Evolutionary conservation across 78 protist genomes (phyloP).

Genomic region (Cyanophora paradoxa): DNA sequence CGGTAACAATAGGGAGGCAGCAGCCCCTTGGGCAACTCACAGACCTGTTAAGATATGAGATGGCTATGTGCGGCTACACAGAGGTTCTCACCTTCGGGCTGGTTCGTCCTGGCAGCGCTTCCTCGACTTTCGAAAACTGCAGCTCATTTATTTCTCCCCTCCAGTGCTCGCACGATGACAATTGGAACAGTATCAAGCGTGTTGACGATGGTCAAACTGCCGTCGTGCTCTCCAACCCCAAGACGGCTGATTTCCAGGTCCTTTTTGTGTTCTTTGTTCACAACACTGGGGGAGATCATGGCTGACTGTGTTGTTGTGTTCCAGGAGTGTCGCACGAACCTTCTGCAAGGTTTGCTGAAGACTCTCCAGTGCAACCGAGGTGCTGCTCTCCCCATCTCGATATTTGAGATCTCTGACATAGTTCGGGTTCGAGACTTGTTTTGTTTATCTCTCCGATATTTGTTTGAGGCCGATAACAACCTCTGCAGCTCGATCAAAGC

Average conservation of each 20-base stretch:
- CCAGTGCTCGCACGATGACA: constrained; percentile 72
- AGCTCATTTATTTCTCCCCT: background rate
- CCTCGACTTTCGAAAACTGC: background rate
- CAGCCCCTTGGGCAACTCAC: constrained; percentile 67
- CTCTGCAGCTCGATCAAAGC: constrained; percentile 24
- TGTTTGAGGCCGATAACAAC: no score
- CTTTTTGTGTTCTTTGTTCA: no score
- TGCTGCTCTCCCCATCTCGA: background rate
- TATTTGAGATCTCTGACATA: constrained; percentile 88
- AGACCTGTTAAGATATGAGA: constrained; percentile 58
- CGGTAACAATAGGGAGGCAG: constrained; percentile 50
- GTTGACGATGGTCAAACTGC: constrained; percentile 31
- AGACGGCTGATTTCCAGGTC: constrained; percentile 71
- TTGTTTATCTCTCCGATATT: background rate
- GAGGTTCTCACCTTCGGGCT: constrained; percentile 86
- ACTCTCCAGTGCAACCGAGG: constrained; percentile 64
- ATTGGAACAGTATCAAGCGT: constrained; percentile 31
- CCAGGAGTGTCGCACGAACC: constrained; percentile 52
- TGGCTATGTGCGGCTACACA: constrained; percentile 90
- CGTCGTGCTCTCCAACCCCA: constrained; percentile 68
- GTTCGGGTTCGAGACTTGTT: constrained; percentile 32
- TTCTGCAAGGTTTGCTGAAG: constrained; percentile 85
- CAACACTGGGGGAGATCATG: no score
- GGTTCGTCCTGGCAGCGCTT: background rate
- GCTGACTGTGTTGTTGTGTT: background rate